Percentiles rank a stretch among this genome's conserved stretches.
phyloP scores from a whole-genome alignment of 306 rosid species.

The Quercus rubra region DNA sequence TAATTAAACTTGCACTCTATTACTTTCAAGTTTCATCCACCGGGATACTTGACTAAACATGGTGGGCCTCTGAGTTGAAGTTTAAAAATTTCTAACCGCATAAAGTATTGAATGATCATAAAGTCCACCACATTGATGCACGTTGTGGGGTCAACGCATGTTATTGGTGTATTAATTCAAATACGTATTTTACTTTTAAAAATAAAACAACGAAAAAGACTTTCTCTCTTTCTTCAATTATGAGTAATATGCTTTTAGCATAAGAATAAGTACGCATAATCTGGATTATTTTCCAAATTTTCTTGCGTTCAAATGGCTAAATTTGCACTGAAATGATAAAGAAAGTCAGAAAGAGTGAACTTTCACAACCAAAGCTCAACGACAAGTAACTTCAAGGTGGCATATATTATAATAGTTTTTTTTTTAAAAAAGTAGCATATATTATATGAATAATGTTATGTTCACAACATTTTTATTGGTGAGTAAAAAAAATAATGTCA shows the following conservation, averaged over 20 bases:
- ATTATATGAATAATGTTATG: too few species aligned
- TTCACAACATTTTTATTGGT: too few species aligned
- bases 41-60: not conserved
- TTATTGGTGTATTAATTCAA: conserved; percentile 31
- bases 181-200: not conserved
- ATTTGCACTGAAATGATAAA: not conserved
- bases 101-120: conserved; percentile 31
- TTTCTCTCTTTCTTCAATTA: conserved; percentile 24
- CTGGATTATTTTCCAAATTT: not conserved
- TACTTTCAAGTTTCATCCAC: not conserved
- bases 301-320: not conserved
- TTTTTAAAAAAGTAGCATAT: too few species aligned
- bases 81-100: conserved; percentile 1
- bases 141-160: conserved; percentile 62
- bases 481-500: too few species aligned
- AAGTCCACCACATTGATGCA: conserved; percentile 70
- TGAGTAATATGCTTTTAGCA: not conserved
- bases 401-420: too few species aligned
- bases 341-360: not conserved
- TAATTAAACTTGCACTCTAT: not conserved
- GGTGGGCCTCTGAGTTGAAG: not conserved
- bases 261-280: too few species aligned
- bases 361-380: not conserved
- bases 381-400: not conserved
- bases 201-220: conserved; percentile 1